Percentiles rank a stretch among this genome's conserved stretches.
phyloP scores from a whole-genome alignment of 2,329 filamentous ascomycete species.

The Lachnellula cervina region DNA sequence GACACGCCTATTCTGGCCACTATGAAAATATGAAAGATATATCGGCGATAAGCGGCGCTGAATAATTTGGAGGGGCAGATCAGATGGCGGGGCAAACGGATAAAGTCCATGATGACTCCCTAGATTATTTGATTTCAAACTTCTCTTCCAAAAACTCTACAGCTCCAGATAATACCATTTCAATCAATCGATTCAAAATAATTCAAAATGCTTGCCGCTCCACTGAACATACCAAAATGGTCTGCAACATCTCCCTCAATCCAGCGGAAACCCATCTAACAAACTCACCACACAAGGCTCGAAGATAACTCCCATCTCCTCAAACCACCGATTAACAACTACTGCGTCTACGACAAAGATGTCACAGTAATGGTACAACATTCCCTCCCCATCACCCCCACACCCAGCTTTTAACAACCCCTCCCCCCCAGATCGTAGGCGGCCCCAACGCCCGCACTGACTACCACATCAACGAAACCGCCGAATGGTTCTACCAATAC shows the following conservation, averaged over 20 bases:
- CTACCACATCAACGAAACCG: slow-evolving; percentile 95
- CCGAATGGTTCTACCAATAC: slow-evolving; percentile 98
- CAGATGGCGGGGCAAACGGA: no score
- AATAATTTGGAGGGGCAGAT: no score
- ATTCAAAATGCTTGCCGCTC: slow-evolving; percentile 23
- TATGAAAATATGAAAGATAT: no score
- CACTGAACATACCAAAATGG: slow-evolving; percentile 32
- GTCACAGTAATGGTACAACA: slow-evolving; percentile 70
- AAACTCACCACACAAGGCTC: slow-evolving; percentile 56
- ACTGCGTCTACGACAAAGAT: slow-evolving; percentile 85
- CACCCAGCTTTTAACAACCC: slow-evolving; percentile 1
- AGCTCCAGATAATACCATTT: neutral
- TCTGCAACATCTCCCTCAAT: slow-evolving; percentile 5
- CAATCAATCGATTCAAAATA: neutral
- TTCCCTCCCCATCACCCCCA: neutral
- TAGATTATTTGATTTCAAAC: neutral
- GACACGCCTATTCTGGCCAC: no score
- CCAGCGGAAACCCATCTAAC: neutral
- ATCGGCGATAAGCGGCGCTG: no score
- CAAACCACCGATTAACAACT: slow-evolving; percentile 91
- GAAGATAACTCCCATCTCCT: slow-evolving; percentile 80
- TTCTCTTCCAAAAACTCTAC: neutral
- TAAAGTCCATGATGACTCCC: no score
- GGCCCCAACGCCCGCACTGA: slow-evolving; percentile 94
- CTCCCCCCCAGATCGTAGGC: slow-evolving; percentile 67